These are phyloP conservation scores for Debaryomycetaceae sp. DNA, from an alignment of 1,139 yeast genomes.

Conservation along the genomic window DNA sequence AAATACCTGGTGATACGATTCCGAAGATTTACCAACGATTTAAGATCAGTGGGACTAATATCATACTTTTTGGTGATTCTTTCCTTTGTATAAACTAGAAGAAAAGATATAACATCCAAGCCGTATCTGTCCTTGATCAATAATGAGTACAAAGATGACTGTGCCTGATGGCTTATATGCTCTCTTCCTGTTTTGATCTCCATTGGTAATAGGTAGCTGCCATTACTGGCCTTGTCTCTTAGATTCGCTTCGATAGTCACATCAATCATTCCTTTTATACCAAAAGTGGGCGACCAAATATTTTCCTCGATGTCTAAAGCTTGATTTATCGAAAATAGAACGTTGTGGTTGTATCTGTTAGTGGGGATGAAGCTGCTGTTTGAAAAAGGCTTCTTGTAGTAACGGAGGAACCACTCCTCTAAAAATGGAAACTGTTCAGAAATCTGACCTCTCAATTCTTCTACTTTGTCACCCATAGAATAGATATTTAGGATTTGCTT, in stretches of 20 bases:
- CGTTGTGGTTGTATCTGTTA: slow-evolving; percentile 27
- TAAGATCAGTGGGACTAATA: slow-evolving; percentile 52
- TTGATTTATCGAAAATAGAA: slow-evolving; percentile 53
- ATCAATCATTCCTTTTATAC: slow-evolving; percentile 88
- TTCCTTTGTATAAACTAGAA: slow-evolving; percentile 72
- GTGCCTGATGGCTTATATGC: slow-evolving; percentile 75
- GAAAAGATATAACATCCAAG: slow-evolving; percentile 58
- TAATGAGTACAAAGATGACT: slow-evolving; percentile 79
- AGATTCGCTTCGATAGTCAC: slow-evolving; percentile 70
- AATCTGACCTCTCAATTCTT: slow-evolving; percentile 40
- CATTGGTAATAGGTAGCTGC: slow-evolving; percentile 63
- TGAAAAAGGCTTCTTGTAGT: slow-evolving; percentile 27
- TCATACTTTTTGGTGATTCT: slow-evolving; percentile 56
- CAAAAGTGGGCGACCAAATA: slow-evolving; percentile 87
- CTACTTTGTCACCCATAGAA: slow-evolving; percentile 51
- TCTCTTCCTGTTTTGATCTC: slow-evolving; percentile 86
- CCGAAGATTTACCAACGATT: slow-evolving; percentile 62
- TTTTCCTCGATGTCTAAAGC: slow-evolving; percentile 85
- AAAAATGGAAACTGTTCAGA: slow-evolving; percentile 54
- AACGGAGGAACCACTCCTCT: slow-evolving; percentile 58
- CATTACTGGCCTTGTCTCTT: slow-evolving; percentile 19
- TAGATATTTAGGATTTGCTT: slow-evolving; percentile 49
- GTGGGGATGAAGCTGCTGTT: slow-evolving; percentile 32
- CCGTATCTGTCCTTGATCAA: slow-evolving; percentile 78
- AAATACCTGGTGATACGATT: slow-evolving; percentile 64